These are phyloP conservation scores for Rauvolfia tetraphylla DNA, from an alignment of 257 asterid genomes.

Conservation along the genomic window DNA sequence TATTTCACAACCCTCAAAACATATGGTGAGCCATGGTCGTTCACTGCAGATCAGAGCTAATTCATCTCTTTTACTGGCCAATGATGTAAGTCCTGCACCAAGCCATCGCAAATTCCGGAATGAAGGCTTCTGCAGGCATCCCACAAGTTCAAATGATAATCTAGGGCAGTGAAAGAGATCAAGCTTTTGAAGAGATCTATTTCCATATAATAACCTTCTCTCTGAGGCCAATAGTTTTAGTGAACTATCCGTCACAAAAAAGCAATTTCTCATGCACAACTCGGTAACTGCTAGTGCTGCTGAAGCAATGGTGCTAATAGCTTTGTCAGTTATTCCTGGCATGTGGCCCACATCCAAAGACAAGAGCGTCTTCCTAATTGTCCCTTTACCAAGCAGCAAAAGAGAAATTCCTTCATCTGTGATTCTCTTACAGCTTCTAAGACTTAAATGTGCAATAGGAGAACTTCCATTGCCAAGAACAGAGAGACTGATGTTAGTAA, in stretches of 20 bases:
- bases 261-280: constrained; percentile 65
- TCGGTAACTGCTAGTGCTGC: constrained; percentile 47
- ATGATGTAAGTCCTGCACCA: constrained; percentile 55
- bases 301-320: constrained; percentile 45
- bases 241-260: constrained; percentile 52
- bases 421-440: constrained; percentile 64
- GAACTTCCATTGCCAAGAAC: constrained; percentile 46
- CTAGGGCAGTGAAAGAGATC: constrained; percentile 51
- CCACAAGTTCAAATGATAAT: constrained; percentile 36
- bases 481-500: constrained; percentile 61
- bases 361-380: constrained; percentile 41
- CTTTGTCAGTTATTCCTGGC: constrained; percentile 69
- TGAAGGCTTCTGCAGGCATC: constrained; percentile 31
- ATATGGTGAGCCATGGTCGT: constrained; percentile 66
- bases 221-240: constrained; percentile 37
- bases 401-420: constrained; percentile 57
- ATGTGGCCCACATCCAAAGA: constrained; percentile 62
- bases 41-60: constrained; percentile 24
- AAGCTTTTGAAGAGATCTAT: constrained; percentile 39
- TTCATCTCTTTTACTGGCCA: constrained; percentile 31
- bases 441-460: constrained; percentile 45
- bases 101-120: constrained; percentile 67
- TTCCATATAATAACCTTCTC: constrained; percentile 24
- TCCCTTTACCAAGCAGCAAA: constrained; percentile 39
- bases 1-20: constrained; percentile 71